Percentiles rank a stretch among this genome's conserved stretches.
Conservation (phyloP, 208 protist species). For the Trypanosoma brucei region DNA sequence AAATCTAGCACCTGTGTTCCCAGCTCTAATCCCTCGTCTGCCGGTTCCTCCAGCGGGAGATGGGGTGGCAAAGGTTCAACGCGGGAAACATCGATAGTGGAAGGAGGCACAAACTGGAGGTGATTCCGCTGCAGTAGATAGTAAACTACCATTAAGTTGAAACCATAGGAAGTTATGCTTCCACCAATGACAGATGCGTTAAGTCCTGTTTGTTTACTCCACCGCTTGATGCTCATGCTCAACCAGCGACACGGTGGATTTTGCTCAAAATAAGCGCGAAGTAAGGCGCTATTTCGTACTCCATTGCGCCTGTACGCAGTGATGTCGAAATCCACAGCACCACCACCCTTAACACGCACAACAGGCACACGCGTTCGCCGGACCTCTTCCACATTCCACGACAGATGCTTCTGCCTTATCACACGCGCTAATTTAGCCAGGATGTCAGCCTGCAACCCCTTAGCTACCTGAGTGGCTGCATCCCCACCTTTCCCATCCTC, state of each 20-base stretch:
- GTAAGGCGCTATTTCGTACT: slow-evolving; percentile 80
- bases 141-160: slow-evolving; percentile 84
- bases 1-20: slow-evolving; percentile 74
- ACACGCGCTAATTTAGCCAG: slow-evolving; percentile 25
- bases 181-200: slow-evolving; percentile 58
- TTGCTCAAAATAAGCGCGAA: slow-evolving; percentile 73
- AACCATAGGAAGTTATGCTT: slow-evolving; percentile 86
- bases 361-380: slow-evolving; percentile 85
- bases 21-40: slow-evolving; percentile 29
- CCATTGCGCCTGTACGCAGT: slow-evolving; percentile 77
- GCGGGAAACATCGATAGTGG: slow-evolving; percentile 39
- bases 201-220: slow-evolving; percentile 78
- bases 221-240: slow-evolving; percentile 75
- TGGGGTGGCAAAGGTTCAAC: slow-evolving; percentile 36
- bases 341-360: slow-evolving; percentile 43
- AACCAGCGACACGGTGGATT: slow-evolving; percentile 59
- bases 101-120: slow-evolving; percentile 50
- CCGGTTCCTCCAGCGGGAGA: slow-evolving; percentile 29
- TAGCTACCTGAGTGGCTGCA: slow-evolving; percentile 55
- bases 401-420: slow-evolving; percentile 27
- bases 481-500: slow-evolving; percentile 54
- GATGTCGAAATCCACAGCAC: slow-evolving; percentile 67
- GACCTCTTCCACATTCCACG: slow-evolving; percentile 64
- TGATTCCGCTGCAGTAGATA: slow-evolving; percentile 62
- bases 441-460: slow-evolving; percentile 60